Conservation (phyloP, 2,329 filamentous ascomycete genomes). For the Monosporascus sp. region DNA sequence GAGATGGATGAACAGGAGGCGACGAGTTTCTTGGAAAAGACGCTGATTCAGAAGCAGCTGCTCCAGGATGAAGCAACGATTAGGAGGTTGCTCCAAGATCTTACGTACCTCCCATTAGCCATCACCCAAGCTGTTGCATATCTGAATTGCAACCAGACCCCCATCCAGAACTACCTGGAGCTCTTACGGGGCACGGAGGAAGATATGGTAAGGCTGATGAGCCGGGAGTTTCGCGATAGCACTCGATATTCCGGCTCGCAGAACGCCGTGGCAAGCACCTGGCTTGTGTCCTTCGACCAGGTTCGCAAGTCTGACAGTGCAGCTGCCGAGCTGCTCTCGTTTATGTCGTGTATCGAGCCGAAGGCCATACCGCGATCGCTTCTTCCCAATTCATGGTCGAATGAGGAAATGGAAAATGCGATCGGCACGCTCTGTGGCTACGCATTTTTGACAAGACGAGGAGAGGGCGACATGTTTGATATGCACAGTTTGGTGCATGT, state of each 20-base stretch:
- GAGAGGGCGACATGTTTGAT: constrained; percentile 18
- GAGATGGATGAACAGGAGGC: constrained; percentile 26
- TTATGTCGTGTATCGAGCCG: constrained; percentile 34
- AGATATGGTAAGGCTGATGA: constrained; percentile 26
- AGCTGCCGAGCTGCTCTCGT: constrained; percentile 31
- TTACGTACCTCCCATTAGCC: constrained; percentile 32
- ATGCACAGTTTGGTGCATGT: constrained; percentile 31
- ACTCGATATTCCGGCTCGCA: constrained; percentile 24
- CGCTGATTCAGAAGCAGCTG: constrained; percentile 14
- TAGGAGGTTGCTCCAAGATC: constrained; percentile 19
- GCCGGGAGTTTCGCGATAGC: constrained; percentile 28
- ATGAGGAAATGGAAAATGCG: constrained; percentile 12
- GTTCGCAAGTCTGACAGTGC: constrained; percentile 21
- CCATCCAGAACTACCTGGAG: constrained; percentile 26
- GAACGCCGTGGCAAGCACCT: constrained; percentile 32
- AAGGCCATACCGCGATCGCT: constrained; percentile 32
- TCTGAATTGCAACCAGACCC: constrained; percentile 23
- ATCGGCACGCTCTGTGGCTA: constrained; percentile 26
- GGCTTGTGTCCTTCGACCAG: constrained; percentile 34
- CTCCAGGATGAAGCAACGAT: constrained; percentile 6
- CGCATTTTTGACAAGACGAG: constrained; percentile 20
- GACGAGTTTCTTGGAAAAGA: constrained; percentile 18
- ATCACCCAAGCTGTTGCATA: constrained; percentile 35
- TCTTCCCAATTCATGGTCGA: constrained; percentile 11
- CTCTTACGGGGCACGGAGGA: constrained; percentile 26